phyloP scores from a whole-genome alignment of 176 grass and related monocot genomes.

The Panicum miliaceum region DNA sequence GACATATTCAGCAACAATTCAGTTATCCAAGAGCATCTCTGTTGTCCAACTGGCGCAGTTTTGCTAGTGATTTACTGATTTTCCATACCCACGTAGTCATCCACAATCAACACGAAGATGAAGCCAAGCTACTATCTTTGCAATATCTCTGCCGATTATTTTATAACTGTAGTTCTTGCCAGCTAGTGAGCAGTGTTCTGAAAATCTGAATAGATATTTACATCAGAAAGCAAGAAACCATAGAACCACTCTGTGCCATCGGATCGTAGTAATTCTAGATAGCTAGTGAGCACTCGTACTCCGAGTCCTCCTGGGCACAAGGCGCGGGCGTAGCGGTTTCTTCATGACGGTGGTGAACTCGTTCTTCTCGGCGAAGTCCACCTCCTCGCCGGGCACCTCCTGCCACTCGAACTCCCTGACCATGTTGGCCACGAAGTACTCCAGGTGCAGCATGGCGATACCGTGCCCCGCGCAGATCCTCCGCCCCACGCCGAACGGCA shows the following conservation, averaged over 20 bases:
- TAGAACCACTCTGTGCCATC: not conserved
- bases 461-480: slow-evolving; percentile 62
- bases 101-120: not conserved
- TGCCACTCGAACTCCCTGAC: slow-evolving; percentile 68
- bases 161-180: not conserved
- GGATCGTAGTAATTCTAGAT: not conserved
- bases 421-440: slow-evolving; percentile 78
- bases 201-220: not conserved
- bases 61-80: not conserved
- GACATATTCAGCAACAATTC: not conserved
- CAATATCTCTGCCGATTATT: not conserved
- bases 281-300: not conserved
- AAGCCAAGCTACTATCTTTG: not conserved
- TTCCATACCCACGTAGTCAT: not conserved
- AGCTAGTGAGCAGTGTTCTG: not conserved
- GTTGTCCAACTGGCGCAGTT: not conserved
- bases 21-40: not conserved
- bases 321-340: slow-evolving; percentile 52
- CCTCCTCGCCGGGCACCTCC: slow-evolving; percentile 55
- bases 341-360: slow-evolving; percentile 72
- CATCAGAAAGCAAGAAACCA: not conserved
- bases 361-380: slow-evolving; percentile 66
- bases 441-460: slow-evolving; percentile 66
- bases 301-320: slow-evolving; percentile 40
- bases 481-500: slow-evolving; percentile 74